Base-by-base conservation (phyloP, 352 stramenopile genomes). In the Phytopythium helicoides region DNA sequence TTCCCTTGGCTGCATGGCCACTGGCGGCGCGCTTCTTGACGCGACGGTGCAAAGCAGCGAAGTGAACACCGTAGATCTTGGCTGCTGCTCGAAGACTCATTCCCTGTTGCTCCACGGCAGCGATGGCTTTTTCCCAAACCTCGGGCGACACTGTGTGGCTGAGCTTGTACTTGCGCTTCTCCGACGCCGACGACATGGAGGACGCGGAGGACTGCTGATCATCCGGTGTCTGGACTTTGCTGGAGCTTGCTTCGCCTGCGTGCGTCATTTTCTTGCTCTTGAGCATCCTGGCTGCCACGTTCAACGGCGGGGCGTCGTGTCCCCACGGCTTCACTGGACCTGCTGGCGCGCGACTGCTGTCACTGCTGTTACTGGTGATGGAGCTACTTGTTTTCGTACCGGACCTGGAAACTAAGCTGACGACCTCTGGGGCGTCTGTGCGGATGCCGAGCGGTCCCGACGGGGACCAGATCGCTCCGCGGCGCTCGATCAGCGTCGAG, bases 41-140 rank as follows among this genome's bases (percentile, higher is more conserved):
- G 10, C 68, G 68, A 4, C 68, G 64, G 35, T 78, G 68, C 10
- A 78, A 44, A 19, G 68, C 68, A n/a, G 68, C 68, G 48, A 78
- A 78, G 54, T 78, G 68, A 22, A 78, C 68, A n/a, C 62, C 65
- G 46, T 78, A 75, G 21, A 65, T 60, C 21, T 60, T 60, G 28
- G 68, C 68, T 3, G 68, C 68, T 2, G 62, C 54, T 14, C 68
- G 68, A 16, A 78, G 58, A 56, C 68, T 78, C 68, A 78, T 75
- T 22, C 68, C 68, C 37, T 78, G 66, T 46, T 73, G 56, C 54
- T 79, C 69, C 4, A 79, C 69, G 19, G 69, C 66, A 2, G 62
- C 69, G 42, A 79, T 79, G 16, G 69, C 69, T 25, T 76, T 75
- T 37, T 75, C 69, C 69, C 69, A 79, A n/a, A 55, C 62, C 37